Conservation (phyloP, 768 basidiomycete genomes). For the Heimioporus sp. region DNA sequence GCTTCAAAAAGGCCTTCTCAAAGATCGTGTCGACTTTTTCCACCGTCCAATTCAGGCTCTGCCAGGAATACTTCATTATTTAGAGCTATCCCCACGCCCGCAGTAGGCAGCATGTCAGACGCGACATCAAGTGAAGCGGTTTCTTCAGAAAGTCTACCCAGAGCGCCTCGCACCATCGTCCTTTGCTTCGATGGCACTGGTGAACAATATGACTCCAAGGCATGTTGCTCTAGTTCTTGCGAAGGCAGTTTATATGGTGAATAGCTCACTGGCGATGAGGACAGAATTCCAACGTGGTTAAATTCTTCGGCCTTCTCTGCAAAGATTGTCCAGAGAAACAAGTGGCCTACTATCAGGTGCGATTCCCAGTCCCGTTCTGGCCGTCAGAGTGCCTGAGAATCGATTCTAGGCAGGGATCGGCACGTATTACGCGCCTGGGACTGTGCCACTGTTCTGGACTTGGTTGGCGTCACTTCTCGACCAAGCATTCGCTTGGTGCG, state of each 20-base stretch:
- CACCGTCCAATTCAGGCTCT: neutral
- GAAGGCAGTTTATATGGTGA: neutral
- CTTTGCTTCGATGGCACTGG: slow-evolving; percentile 73
- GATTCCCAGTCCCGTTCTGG: slow-evolving; percentile 1
- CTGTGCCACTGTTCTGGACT: slow-evolving; percentile 59
- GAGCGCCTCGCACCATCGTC: slow-evolving; percentile 45
- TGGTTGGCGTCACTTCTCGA: slow-evolving; percentile 64
- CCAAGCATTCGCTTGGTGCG: slow-evolving; percentile 70
- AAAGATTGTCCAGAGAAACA: slow-evolving; percentile 54
- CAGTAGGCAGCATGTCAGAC: slow-evolving; percentile 15
- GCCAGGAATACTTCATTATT: neutral
- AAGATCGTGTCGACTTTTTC: neutral
- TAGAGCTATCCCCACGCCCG: too few relatives aligned
- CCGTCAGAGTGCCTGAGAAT: neutral
- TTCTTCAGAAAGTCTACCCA: neutral
- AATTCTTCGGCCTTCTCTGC: slow-evolving; percentile 64
- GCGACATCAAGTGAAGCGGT: neutral
- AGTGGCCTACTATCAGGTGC: slow-evolving; percentile 70
- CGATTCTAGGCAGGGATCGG: slow-evolving; percentile 42
- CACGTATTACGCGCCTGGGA: slow-evolving; percentile 57
- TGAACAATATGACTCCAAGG: slow-evolving; percentile 47
- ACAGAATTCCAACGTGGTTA: slow-evolving; percentile 69
- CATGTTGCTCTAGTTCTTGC: slow-evolving; percentile 24
- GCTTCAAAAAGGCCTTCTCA: slow-evolving; percentile 4
- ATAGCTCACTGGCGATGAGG: neutral